phyloP scores from a whole-genome alignment of 2,329 filamentous ascomycete genomes.

The Ambrosiella beaveri region DNA sequence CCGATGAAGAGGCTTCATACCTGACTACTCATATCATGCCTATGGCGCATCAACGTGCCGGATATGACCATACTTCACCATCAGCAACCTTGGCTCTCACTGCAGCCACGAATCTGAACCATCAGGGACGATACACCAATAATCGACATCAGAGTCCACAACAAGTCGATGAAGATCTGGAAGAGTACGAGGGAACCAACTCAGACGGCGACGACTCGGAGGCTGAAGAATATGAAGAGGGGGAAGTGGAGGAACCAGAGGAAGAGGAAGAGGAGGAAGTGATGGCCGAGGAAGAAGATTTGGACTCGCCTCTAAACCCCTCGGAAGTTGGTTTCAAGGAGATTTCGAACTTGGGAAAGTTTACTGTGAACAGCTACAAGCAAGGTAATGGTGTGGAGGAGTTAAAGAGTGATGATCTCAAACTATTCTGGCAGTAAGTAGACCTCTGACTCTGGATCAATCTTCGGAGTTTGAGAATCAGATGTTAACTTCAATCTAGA shows the following conservation, averaged over 20 bases:
- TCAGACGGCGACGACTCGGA: conserved; percentile 19
- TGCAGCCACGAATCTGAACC: conserved; percentile 1
- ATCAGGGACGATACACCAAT: conserved; percentile 2
- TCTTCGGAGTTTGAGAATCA: neutral
- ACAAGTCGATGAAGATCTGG: conserved; percentile 10
- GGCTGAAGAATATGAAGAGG: conserved; percentile 17
- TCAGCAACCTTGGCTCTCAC: conserved; percentile 2
- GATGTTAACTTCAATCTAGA: conserved; percentile 23
- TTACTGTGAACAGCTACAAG: conserved; percentile 69
- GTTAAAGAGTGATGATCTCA: conserved; percentile 54
- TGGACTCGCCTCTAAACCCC: conserved; percentile 27
- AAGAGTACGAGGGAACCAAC: conserved; percentile 6
- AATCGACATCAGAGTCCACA: conserved; percentile 9
- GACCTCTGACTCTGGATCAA: neutral
- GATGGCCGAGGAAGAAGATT: conserved; percentile 18
- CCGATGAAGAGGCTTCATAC: conserved; percentile 7
- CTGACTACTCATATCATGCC: conserved; percentile 5
- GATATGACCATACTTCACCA: conserved; percentile 2
- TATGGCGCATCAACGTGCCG: conserved; percentile 2
- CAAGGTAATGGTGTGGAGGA: conserved; percentile 64
- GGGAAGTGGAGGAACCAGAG: conserved; percentile 17
- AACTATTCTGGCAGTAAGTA: conserved; percentile 61
- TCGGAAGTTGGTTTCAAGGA: conserved; percentile 51
- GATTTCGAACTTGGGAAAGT: conserved; percentile 68
- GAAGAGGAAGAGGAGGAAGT: conserved; percentile 17